Evolutionary conservation across 2,329 filamentous ascomycete species (phyloP).

Genomic region (Didymosphaeria variabile): DNA sequence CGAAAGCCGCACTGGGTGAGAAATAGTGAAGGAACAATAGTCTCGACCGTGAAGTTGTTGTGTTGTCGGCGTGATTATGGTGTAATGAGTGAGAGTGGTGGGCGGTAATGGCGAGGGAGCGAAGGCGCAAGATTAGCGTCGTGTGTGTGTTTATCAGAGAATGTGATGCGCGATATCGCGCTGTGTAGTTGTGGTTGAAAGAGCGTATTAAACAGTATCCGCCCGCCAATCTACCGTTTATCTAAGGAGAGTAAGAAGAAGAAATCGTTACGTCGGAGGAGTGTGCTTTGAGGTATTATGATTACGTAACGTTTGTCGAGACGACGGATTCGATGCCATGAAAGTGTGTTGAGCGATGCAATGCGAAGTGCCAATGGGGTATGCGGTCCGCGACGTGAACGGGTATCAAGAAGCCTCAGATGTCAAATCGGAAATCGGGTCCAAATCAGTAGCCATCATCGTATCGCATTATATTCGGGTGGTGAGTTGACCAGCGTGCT

Average conservation of each 20-base stretch:
- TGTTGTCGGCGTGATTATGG: conserved; percentile 18
- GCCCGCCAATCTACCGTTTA: conserved; percentile 24
- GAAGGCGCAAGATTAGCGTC: conserved; percentile 12
- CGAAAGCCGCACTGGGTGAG: conserved; percentile 21
- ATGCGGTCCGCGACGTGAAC: conserved; percentile 32
- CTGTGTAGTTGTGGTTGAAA: conserved; percentile 23
- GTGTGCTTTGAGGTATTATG: conserved; percentile 26
- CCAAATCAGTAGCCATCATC: conserved; percentile 40
- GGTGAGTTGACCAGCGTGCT: conserved; percentile 42
- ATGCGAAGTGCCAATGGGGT: conserved; percentile 24
- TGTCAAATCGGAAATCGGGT: conserved; percentile 30
- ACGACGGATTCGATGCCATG: conserved; percentile 24
- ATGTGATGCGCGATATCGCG: conserved; percentile 23
- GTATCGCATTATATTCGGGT: conserved; percentile 42
- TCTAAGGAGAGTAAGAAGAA: conserved; percentile 18
- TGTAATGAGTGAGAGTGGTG: conserved; percentile 9
- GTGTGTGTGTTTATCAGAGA: conserved; percentile 21
- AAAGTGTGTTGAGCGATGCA: conserved; percentile 27
- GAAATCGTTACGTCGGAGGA: conserved; percentile 23
- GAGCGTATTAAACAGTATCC: conserved; percentile 41
- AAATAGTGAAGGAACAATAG: conserved; percentile 12
- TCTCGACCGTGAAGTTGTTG: conserved; percentile 9
- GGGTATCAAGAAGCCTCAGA: conserved; percentile 39
- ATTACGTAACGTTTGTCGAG: conserved; percentile 28
- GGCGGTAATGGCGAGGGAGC: conserved; percentile 12